Conservation (phyloP, 495 filamentous ascomycete species). For the Penicillium chermesinum region DNA sequence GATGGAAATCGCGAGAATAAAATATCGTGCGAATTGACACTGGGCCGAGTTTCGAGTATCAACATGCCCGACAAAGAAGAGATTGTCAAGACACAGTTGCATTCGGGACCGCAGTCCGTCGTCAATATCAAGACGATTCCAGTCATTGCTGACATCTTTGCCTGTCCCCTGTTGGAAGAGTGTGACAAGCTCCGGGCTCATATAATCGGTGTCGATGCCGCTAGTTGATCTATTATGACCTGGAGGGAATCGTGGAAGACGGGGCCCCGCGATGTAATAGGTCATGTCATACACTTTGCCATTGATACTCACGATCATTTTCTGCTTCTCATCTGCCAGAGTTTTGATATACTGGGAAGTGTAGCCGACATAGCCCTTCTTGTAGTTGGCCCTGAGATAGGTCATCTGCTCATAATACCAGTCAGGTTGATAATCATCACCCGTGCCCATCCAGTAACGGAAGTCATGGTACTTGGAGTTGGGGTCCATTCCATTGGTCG, state of each 20-base stretch:
- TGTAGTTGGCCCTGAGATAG: conserved; percentile 68
- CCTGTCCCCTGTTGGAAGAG: conserved; percentile 76
- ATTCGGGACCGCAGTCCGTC: conserved; percentile 54
- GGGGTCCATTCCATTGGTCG: conserved; percentile 56
- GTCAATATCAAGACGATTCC: conserved; percentile 61
- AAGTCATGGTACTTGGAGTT: conserved; percentile 91
- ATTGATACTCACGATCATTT: conserved; percentile 71
- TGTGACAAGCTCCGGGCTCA: conserved; percentile 66
- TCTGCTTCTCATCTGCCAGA: conserved; percentile 55
- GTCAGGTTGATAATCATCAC: conserved; percentile 65
- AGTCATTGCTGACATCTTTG: conserved; percentile 76
- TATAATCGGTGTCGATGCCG: conserved; percentile 67
- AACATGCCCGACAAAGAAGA: conserved; percentile 90
- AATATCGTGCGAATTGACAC: conserved; percentile 86
- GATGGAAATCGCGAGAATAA: conserved; percentile 85
- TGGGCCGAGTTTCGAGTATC: conserved; percentile 84
- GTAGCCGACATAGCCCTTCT: conserved; percentile 86
- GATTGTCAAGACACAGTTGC: conserved; percentile 84
- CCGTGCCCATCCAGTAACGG: conserved; percentile 63
- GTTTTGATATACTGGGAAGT: conserved; percentile 69
- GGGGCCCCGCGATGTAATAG: conserved; percentile 73
- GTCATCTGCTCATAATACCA: conserved; percentile 89
- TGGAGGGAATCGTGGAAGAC: conserved; percentile 49
- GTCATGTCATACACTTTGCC: conserved; percentile 87
- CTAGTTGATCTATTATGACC: conserved; percentile 42